Conservation (phyloP, 2,329 filamentous ascomycete genomes). For the Alternaria hordeiaustralica region DNA sequence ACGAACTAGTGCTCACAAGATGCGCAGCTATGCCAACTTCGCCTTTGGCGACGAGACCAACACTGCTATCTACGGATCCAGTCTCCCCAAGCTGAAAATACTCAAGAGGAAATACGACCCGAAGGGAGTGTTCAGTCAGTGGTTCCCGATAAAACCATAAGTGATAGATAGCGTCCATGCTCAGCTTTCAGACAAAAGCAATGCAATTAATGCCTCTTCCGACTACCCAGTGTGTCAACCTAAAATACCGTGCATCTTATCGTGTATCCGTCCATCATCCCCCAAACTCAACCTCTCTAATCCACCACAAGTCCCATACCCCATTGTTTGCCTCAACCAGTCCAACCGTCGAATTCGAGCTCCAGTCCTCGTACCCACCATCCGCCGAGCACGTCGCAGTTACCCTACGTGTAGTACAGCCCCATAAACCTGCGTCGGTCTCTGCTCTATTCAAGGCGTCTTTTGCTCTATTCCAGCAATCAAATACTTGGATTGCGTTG, state of each 20-base stretch:
- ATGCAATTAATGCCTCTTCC: too few relatives aligned
- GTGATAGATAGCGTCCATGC: neutral
- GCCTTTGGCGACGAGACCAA: constrained; percentile 34
- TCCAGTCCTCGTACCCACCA: neutral
- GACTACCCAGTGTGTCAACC: neutral
- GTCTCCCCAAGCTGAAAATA: constrained; percentile 20
- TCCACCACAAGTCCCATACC: neutral
- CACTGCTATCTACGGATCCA: constrained; percentile 32
- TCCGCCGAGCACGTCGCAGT: neutral
- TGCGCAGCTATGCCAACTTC: constrained; percentile 37
- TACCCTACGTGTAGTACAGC: neutral
- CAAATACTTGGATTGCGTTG: neutral
- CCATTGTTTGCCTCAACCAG: neutral
- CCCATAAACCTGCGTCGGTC: neutral
- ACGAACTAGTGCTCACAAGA: neutral
- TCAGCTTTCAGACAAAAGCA: too few relatives aligned
- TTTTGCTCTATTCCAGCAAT: neutral
- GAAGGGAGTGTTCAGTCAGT: constrained; percentile 29
- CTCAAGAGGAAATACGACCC: constrained; percentile 40
- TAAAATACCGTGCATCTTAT: neutral
- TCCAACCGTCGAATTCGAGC: neutral
- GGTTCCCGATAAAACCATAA: constrained; percentile 31
- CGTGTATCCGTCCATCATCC: neutral
- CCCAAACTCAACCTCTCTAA: neutral
- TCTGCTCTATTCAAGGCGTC: neutral